Evolutionary conservation across 805 yeast species (phyloP), one percentile per base, ranked within the genome.

Genomic region (Pichia scutulata): DNA sequence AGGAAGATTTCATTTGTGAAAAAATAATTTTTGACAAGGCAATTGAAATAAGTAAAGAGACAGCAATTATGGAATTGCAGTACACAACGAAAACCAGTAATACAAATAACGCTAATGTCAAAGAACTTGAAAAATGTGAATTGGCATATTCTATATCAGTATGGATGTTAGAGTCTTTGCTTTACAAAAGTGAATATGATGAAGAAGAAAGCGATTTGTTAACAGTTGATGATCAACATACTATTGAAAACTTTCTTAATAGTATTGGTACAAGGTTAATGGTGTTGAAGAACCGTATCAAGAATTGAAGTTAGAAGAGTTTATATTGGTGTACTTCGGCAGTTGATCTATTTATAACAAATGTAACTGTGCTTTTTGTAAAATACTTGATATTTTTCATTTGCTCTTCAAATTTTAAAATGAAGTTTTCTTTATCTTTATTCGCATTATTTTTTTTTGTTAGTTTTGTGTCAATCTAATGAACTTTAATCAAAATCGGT

Each of bases 81-180:
- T 30, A 21, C 21, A n/a, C 44, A 28, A 10, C 44, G 7, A 22
- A 8, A 21, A 25, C 37, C 8, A 23, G 6, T 14, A 26, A 33
- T 36, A 13, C n/a, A 6, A 7, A 13, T n/a, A 22, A n/a, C 8
- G 7, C n/a, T 9, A 78, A 76, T 40, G 86, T 86, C 43, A 84
- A 80, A 49, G 89, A 84, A 60, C 64, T 86, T 46, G 70, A 73
- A 19, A 86, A 85, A 7, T 90, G 97, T 67, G 97, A 90, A 66
- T 68, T 86, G 52, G 86, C 92, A 9, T 92, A 92, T 64, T 87
- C 95, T 4, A 88, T 96, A 0, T 83, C 97, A 0, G 79, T 92
- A 47, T 92, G 97, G 97, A 89, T 92, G 97, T 71, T 92, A 60
- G 95, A 89, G 62, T 89, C 96, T 1, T 70, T 92, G 25, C 67